Evolutionary conservation across 2,329 filamentous ascomycete species (phyloP).

Genomic region (Colletotrichum lupini): DNA sequence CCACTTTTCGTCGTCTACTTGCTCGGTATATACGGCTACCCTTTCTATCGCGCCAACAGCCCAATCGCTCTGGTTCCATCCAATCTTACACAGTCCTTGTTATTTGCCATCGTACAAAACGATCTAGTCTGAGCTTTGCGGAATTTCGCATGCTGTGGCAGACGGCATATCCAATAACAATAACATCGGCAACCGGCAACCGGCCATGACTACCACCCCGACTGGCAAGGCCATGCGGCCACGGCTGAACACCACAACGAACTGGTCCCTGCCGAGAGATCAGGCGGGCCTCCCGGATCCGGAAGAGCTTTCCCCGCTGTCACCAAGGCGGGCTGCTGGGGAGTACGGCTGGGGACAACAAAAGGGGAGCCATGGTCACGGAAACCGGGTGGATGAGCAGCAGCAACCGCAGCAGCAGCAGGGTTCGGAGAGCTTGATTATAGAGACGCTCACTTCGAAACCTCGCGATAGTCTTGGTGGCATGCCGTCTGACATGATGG

Average conservation of each 20-base stretch:
- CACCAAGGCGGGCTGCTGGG: not conserved
- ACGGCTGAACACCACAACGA: slow-evolving; percentile 10
- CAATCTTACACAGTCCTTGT: not conserved
- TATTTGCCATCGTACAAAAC: slow-evolving; percentile 22
- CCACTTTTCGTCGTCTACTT: not conserved
- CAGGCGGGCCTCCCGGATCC: not conserved
- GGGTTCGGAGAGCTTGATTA: not conserved
- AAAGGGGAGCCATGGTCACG: slow-evolving; percentile 11
- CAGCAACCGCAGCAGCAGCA: not conserved
- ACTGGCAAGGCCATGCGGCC: slow-evolving; percentile 10
- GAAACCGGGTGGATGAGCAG: not conserved
- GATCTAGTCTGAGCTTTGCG: not conserved
- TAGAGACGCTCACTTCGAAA: not conserved
- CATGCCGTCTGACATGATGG: slow-evolving; percentile 35
- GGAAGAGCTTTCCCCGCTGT: slow-evolving; percentile 13
- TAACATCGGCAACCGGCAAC: not conserved
- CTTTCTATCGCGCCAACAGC: not conserved
- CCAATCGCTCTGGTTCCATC: not conserved
- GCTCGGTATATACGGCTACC: not conserved
- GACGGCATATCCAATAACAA: slow-evolving; percentile 1
- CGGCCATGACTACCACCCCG: slow-evolving; percentile 6
- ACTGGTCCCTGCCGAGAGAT: slow-evolving; percentile 12
- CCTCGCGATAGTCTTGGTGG: slow-evolving; percentile 23
- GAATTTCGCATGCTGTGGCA: slow-evolving; percentile 15
- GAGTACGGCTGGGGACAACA: slow-evolving; percentile 11